Evolutionary conservation across 163 green algal genomes (phyloP).

Genomic region (Chlorella variabilis): DNA sequence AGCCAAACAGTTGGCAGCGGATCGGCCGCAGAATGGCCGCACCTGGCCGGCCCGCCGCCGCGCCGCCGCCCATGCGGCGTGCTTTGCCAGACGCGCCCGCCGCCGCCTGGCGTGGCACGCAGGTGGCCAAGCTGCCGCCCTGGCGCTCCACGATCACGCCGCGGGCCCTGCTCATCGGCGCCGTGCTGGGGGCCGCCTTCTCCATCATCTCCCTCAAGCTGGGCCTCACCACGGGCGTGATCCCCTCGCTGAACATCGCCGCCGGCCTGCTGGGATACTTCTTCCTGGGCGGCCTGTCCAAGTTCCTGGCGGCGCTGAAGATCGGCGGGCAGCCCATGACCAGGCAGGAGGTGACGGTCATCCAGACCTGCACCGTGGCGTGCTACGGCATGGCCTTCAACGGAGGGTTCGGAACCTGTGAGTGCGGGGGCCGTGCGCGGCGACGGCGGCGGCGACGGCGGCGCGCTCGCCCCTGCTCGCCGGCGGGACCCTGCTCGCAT

Average conservation of each 20-base stretch:
- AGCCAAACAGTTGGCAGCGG: too few species aligned
- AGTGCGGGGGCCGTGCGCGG: neutral
- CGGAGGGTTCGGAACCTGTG: slow-evolving; percentile 31
- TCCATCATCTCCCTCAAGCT: slow-evolving; percentile 40
- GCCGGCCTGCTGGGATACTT: slow-evolving; percentile 49
- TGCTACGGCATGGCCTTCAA: slow-evolving; percentile 46
- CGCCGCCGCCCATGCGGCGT: too few species aligned
- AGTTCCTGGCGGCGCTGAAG: neutral
- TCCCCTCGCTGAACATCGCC: slow-evolving; percentile 47
- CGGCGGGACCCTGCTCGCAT: too few species aligned
- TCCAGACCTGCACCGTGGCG: slow-evolving; percentile 46
- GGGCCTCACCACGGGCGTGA: slow-evolving; percentile 43
- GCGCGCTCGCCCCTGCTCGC: too few species aligned
- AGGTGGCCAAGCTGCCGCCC: slow-evolving; percentile 22
- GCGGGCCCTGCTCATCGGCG: slow-evolving; percentile 13
- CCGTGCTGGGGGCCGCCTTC: slow-evolving; percentile 27
- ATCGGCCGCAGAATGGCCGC: too few species aligned
- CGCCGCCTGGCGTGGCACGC: neutral
- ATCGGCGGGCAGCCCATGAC: neutral
- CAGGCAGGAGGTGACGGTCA: slow-evolving; percentile 27
- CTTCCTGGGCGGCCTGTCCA: neutral
- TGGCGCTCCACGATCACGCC: slow-evolving; percentile 20
- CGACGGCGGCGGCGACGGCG: too few species aligned
- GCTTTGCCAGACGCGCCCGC: too few species aligned
- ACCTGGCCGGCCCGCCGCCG: too few species aligned